Evolutionary conservation across 164 flowering plant species (phyloP), one percentile per base, ranked within the genome.

Genomic region (Amborella trichopoda): DNA sequence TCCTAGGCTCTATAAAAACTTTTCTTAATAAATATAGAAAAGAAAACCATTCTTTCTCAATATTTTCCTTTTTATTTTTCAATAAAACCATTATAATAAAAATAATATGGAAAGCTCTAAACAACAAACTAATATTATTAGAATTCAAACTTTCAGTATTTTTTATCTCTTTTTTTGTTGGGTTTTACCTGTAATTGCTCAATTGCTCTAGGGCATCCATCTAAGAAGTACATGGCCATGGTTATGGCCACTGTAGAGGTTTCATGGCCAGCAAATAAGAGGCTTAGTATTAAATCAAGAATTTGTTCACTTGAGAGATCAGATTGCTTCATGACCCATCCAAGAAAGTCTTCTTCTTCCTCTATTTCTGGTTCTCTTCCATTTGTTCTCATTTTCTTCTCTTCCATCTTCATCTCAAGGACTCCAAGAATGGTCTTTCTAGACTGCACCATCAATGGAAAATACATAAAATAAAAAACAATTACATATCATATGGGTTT

Each of bases 201-300:
- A 46, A 85, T 64, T 1, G 85, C 85, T 42, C 19, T 40, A 13
- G 95, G 88, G 54, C 73, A 73, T 8, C 54, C 75, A 55, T 76
- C 71, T 58, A 89, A 62, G 78, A 89, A 83, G 73, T 73, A 89
- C 45, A 89, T 85, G 22, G 90, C 80, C 22, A 89, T 58, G 61
- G 97, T 66, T 40, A 89, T 80, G 41, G 97, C 67, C 0, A 89
- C 88, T 0, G 97, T 85, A 0, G 97, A 80, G 30, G 97, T 89
- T 59, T 85, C 97, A 51, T 89, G 97, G 48, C 97, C 97, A 19
- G 97, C 97, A 39, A 89, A 89, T 22, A 89, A 80, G 61, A 89
- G 61, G 50, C 97, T 89, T 36, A 89, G 63, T 13, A 89, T 60
- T 59, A 89, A 69, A 64, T 89, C 97, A 2, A 89, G 75, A 17